Evolutionary conservation across 768 basidiomycete species (phyloP), one percentile per base, ranked within the genome.

Genomic region (Termitomyces sp.): DNA sequence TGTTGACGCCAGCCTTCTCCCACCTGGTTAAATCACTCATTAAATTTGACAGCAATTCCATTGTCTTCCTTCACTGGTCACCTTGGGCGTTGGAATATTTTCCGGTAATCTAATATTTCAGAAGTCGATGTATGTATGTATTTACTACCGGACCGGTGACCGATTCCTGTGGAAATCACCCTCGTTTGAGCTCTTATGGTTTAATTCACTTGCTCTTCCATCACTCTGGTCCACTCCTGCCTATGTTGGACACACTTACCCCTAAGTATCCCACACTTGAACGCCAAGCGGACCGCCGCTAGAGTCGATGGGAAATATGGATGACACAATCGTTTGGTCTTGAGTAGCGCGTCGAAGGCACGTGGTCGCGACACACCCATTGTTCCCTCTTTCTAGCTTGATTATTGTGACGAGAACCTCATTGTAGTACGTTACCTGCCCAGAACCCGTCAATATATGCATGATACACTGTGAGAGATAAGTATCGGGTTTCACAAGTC

Each of bases 1-100:
- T n/a, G 80, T 99, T 44, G 97, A 99, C 69, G 88, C 93, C 6
- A 94, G 88, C 65, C 77, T 97, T 43, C 86, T 99, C 3, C 97
- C 97, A 58, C 97, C 96, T 20, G 97, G 97, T 69, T 99, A 79
- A 79, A 57, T 20, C 22, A 26, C 40, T 2, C 4, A 43, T 53
- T 28, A 13, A 30, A 35, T 38, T 24, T 38, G 9, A 41, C 20
- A n/a, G 36, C 10, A 18, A 22, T 6, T 30, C 33, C 50, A 52
- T 53, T n/a, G 35, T 40, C 50, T 52, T n/a, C 35, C 47, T 32
- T 32, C 5, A 30, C 30, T 2, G n/a, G 35, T 38, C 40, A 52
- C 52, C 3, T 41, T 20, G 40, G 30, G 52, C 10, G 44, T 35
- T 36, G 33, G 33, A 45, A 36, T 4, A 28, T 14, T 28, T 10